Evolutionary conservation across 805 yeast species (phyloP).

Genomic region (Blastobotrys terrestris): DNA sequence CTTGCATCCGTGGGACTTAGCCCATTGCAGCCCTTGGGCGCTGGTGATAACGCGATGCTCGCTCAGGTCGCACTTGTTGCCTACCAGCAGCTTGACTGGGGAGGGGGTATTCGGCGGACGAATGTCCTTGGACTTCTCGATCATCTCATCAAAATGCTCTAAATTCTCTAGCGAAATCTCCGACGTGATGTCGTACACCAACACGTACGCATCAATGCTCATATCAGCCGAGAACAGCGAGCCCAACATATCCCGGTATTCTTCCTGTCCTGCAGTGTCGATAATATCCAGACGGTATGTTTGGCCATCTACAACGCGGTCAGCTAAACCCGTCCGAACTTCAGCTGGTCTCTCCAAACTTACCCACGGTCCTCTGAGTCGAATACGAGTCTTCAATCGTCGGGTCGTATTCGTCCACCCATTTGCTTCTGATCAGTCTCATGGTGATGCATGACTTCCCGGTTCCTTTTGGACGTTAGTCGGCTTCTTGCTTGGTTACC

Average conservation of each 20-base stretch:
- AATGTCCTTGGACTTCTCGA: constrained; percentile 63
- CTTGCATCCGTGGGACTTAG: constrained; percentile 55
- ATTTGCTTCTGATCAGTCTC: constrained; percentile 29
- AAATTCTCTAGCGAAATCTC: constrained; percentile 26
- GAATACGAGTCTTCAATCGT: constrained; percentile 31
- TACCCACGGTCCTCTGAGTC: constrained; percentile 23
- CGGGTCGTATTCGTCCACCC: constrained; percentile 34
- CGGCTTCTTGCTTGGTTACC: too few relatives aligned
- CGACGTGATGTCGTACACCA: constrained; percentile 32
- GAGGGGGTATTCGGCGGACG: constrained; percentile 31
- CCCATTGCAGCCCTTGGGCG: constrained; percentile 50
- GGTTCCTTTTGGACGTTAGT: constrained; percentile 17
- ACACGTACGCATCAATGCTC: constrained; percentile 28
- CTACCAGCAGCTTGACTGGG: constrained; percentile 67
- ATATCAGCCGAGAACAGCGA: constrained; percentile 24
- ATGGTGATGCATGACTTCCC: constrained; percentile 31
- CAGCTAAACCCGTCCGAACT: too few relatives aligned
- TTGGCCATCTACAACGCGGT: too few relatives aligned
- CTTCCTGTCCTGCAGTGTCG: constrained; percentile 79
- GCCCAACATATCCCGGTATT: constrained; percentile 58
- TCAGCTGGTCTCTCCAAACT: too few relatives aligned
- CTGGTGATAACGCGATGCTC: constrained; percentile 50
- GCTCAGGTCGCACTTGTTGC: constrained; percentile 60
- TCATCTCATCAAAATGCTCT: constrained; percentile 29
- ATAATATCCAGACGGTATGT: constrained; percentile 51